These are phyloP conservation scores for Inonotus obliquus DNA, from an alignment of 1,284 basidiomycete genomes.

Conservation along the genomic window DNA sequence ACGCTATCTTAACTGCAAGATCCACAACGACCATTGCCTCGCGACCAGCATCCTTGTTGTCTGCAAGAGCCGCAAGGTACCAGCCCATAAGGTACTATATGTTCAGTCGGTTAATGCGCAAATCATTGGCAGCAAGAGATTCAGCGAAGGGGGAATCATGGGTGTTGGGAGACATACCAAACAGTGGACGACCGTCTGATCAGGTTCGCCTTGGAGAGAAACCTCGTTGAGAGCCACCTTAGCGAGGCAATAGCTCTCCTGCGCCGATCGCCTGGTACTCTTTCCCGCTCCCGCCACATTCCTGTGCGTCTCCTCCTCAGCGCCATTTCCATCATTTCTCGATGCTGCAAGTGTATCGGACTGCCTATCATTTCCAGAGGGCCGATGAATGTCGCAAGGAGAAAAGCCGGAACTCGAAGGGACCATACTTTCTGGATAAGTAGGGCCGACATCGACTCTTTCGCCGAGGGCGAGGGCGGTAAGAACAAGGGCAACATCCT, in stretches of 20 bases:
- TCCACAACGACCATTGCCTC: background rate
- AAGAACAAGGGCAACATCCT: background rate
- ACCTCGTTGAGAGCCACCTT: slow-evolving; percentile 1
- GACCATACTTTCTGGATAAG: background rate
- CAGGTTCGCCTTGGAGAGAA: background rate
- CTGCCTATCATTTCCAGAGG: background rate
- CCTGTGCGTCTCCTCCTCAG: background rate
- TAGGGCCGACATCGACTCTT: background rate
- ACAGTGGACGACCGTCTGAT: slow-evolving; percentile 1
- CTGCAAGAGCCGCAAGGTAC: slow-evolving; percentile 4
- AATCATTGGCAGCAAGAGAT: background rate
- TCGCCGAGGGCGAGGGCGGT: background rate
- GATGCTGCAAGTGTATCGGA: background rate
- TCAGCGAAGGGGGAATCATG: too few relatives aligned
- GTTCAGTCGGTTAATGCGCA: background rate
- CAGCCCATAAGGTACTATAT: slow-evolving; percentile 9
- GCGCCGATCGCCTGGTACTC: background rate
- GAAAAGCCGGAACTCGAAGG: background rate
- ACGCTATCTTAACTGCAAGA: slow-evolving; percentile 6
- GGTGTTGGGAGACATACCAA: slow-evolving; percentile 1
- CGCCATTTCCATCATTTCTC: background rate
- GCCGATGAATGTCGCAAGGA: background rate
- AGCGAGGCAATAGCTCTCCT: background rate
- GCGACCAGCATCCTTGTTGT: slow-evolving; percentile 8
- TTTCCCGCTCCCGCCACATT: background rate